phyloP scores from a whole-genome alignment of 2,329 filamentous ascomycete genomes.

The Sphaerulina populicola region DNA sequence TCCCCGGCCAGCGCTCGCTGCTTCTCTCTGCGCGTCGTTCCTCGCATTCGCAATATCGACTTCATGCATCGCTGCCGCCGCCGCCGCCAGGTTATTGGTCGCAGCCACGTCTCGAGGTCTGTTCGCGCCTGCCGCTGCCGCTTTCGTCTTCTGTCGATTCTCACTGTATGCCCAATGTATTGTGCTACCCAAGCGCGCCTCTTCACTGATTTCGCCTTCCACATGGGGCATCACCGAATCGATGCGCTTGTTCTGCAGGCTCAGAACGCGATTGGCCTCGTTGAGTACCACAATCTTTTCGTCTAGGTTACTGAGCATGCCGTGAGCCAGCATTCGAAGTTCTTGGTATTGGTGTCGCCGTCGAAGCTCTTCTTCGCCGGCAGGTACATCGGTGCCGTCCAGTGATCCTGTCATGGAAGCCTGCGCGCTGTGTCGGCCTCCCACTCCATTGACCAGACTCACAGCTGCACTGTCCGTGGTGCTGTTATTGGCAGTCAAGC shows the following conservation, averaged over 20 bases:
- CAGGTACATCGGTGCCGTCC: conserved; percentile 22
- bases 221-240: conserved; percentile 82
- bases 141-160: conserved; percentile 52
- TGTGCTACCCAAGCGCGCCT: conserved; percentile 83
- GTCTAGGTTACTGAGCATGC: conserved; percentile 83
- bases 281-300: conserved; percentile 97
- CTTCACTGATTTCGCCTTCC: conserved; percentile 82
- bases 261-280: conserved; percentile 81
- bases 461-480: conserved; percentile 33
- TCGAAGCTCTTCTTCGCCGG: conserved; percentile 44
- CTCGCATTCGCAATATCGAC: conserved; percentile 72
- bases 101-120: conserved; percentile 70
- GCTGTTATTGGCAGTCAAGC: conserved; percentile 36
- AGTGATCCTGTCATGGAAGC: conserved; percentile 23
- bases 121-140: conserved; percentile 55
- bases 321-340: conserved; percentile 67
- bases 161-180: conserved; percentile 95
- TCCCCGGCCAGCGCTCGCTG: conserved; percentile 45
- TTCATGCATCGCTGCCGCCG: conserved; percentile 66
- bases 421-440: conserved; percentile 21
- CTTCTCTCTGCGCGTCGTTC: conserved; percentile 66
- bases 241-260: conserved; percentile 74
- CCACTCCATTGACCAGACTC: conserved; percentile 34
- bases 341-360: conserved; percentile 52
- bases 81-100: conserved; percentile 59